Base-by-base conservation (phyloP, 2,329 filamentous ascomycete genomes). In the Alternaria hordeiaustralica region DNA sequence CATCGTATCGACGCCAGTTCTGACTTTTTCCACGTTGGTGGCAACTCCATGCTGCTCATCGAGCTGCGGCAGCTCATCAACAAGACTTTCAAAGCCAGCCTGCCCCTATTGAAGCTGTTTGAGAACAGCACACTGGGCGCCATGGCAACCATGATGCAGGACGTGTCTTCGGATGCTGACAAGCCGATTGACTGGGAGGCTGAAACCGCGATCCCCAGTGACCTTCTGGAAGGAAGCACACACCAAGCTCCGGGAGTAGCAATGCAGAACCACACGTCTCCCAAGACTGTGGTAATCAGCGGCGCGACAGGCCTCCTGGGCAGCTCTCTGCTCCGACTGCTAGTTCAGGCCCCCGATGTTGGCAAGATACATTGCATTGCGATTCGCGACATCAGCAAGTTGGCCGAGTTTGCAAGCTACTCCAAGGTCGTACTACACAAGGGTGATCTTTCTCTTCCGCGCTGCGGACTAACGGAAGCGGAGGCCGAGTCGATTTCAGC, bases 21-120 rank as follows among this genome's bases (percentile, higher is more conserved):
- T 5, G 77, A 82, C 67, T 84, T 85, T 69, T 84, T 84, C 70
- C 60, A 62, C 0, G 64, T 79, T 2, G 83, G 83, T 3, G 83
- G 82, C 6, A 83, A 77, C 58, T 85, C 83, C 0, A 58, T 84
- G 4, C 71, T 82, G 0, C 64, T 84, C 1, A 69, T 84, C 11
- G 64, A 74, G 4, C 77, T 87, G 0, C 79, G 82, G 56, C 55
- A 66, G 0, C 58, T 59, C 0, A 79, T 87, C 28, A 65, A 67
- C 1, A 55, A 75, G 1, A 33, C 33, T 0, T 81, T 85, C 55
- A 58, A 67, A 0, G 70, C 79, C 6, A 50, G 45, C 2, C 9
- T 84, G 0, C 64, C 69, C 0, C 68, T 86, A 0, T n/a, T 70
- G 2, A 65, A 83, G 0, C 71, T 87, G 1, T 79, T 84, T 46